Percentiles rank a stretch among this genome's conserved stretches.
phyloP scores from a whole-genome alignment of 2,329 filamentous ascomycete genomes.

The Neurospora crassa region DNA sequence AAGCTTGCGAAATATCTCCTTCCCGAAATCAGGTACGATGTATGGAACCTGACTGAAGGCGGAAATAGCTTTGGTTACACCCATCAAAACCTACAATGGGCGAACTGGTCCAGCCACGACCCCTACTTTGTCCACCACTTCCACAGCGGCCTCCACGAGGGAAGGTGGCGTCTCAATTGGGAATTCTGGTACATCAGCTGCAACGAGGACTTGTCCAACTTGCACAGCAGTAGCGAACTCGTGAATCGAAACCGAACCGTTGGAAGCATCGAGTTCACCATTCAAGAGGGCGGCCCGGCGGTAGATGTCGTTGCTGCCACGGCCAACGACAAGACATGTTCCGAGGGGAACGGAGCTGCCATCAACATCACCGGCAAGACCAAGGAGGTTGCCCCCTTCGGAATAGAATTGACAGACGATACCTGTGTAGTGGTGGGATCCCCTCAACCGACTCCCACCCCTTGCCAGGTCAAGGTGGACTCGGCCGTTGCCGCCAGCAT shows the following conservation, averaged over 20 bases:
- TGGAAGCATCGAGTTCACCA: background rate
- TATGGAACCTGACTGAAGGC: background rate
- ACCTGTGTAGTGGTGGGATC: background rate
- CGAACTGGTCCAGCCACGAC: background rate
- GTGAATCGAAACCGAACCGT: background rate
- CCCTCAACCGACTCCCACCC: constrained; percentile 9
- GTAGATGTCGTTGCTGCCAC: constrained; percentile 4
- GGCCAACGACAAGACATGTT: background rate
- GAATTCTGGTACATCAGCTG: background rate
- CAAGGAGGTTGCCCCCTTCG: background rate
- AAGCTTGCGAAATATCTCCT: background rate
- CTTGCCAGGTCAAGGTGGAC: constrained; percentile 2
- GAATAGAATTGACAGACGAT: background rate
- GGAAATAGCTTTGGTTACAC: background rate
- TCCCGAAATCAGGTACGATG: background rate
- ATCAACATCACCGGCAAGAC: background rate
- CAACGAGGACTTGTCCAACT: background rate
- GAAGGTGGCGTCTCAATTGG: background rate
- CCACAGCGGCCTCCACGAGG: background rate
- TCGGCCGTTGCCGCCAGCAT: constrained; percentile 3
- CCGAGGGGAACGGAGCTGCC: background rate
- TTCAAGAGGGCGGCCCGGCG: background rate
- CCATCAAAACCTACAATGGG: background rate
- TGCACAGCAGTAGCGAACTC: background rate
- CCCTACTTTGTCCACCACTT: background rate